phyloP scores from a whole-genome alignment of 169 alveolate species.

The Plasmodium cynomolgi region DNA sequence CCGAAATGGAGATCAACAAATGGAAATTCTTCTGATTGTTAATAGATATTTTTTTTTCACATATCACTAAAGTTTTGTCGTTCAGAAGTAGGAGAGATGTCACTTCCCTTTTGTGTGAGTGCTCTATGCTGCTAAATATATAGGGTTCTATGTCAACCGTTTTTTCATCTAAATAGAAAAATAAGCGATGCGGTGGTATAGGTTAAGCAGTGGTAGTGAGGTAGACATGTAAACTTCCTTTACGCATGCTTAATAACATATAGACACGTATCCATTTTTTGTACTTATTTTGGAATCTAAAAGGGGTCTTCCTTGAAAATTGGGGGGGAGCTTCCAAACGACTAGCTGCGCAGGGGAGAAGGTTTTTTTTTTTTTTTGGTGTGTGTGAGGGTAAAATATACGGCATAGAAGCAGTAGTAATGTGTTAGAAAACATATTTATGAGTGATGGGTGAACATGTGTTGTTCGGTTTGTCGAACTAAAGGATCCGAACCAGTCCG shows the following conservation, averaged over 20 bases:
- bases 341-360: conserved; percentile 18
- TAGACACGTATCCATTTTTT: conserved; percentile 7
- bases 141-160: conserved; percentile 68
- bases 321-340: conserved; percentile 67
- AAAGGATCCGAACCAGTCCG: conserved; percentile 38
- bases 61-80: conserved; percentile 43
- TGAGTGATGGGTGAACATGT: background rate
- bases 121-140: conserved; percentile 58
- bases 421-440: background rate
- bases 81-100: conserved; percentile 51
- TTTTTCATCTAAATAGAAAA: conserved; percentile 35
- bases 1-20: conserved; percentile 43
- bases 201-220: background rate
- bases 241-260: background rate
- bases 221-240: background rate
- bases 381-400: background rate
- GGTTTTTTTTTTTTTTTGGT: background rate
- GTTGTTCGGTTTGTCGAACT: background rate
- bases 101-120: conserved; percentile 72
- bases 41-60: conserved; percentile 57
- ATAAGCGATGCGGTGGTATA: background rate
- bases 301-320: conserved; percentile 40
- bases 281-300: conserved; percentile 56
- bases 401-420: background rate
- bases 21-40: conserved; percentile 48